Base-by-base conservation (phyloP, 176 grass and related monocot species). In the Oryza coarctata region DNA sequence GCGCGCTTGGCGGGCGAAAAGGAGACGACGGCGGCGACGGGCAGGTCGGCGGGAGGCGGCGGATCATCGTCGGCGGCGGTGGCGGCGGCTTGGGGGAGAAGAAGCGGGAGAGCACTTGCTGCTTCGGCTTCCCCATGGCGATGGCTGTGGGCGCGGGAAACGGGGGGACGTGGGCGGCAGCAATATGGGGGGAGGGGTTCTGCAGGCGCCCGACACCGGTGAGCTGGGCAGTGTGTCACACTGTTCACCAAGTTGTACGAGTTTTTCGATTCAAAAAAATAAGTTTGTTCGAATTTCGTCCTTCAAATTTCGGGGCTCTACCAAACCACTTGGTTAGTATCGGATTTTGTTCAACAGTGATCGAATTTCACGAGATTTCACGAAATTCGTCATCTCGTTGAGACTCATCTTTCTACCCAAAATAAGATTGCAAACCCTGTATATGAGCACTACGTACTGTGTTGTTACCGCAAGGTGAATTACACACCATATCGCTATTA, bases 41-140 rank as follows among this genome's bases (percentile, higher is more conserved):
- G 86, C 31, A 78, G 62, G 11, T 58, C 45, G 11, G 45, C 41
- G 39, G 68, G 82, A 15, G 89, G 71, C 2, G 84, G 79, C 1
- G 78, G 84, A 13, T 68, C 58, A 68, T 68, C 58, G 45, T 67
- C 17, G 12, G 84, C 55, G 44, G 45, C 13, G 39, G 84, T 1
- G 44, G 67, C 2, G 63, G 41, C 25, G 92, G 75, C 74, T 91
- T 91, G 25, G 90, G 73, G 76, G 95, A 50, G 84, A 98, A 94
- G 88, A 98, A 93, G 79, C 92, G 92, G 47, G 90, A 98, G 76
- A 95, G 88, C 0, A 83, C 78, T 65, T 93, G 92, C 82, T 98
- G 92, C 90, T 94, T 98, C 18, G 88, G 86, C 78, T 98, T 98
- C 38, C 90, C 88, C 95, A 98, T 98, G 81, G 52, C 12, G 33